Evolutionary conservation across 805 yeast genomes (phyloP).

Genomic region (Kuraishia hungarica): DNA sequence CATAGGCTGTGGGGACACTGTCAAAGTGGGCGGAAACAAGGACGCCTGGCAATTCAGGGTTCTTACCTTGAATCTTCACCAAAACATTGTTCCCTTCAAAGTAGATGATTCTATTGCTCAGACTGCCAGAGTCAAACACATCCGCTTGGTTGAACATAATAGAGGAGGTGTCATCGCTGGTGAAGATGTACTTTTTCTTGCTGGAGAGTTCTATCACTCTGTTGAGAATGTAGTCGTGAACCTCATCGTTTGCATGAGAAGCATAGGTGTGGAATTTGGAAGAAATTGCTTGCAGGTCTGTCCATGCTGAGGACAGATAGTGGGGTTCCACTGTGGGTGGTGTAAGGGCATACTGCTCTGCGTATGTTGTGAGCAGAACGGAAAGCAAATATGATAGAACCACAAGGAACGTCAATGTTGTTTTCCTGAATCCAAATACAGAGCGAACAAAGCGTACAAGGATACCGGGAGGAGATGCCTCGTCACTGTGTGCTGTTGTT

Average conservation of each 20-base stretch:
- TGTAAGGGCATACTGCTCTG: constrained; percentile 30
- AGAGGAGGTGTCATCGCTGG: constrained; percentile 32
- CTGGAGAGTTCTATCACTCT: constrained; percentile 30
- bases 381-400: constrained; percentile 36
- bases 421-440: constrained; percentile 64
- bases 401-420: constrained; percentile 52
- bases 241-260: constrained; percentile 66
- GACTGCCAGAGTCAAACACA: constrained; percentile 31
- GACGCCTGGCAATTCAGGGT: constrained; percentile 53
- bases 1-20: constrained; percentile 79
- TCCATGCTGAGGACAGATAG: constrained; percentile 46
- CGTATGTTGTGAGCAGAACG: constrained; percentile 20
- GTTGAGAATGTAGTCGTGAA: constrained; percentile 54
- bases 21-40: constrained; percentile 83
- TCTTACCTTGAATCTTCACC: constrained; percentile 62
- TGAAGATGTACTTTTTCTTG: constrained; percentile 22
- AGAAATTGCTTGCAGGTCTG: constrained; percentile 63
- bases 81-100: constrained; percentile 79
- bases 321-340: constrained; percentile 35
- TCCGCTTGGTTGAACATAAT: constrained; percentile 40
- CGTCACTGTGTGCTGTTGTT: not conserved
- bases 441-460: constrained; percentile 28
- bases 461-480: constrained; percentile 12
- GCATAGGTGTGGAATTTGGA: constrained; percentile 67
- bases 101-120: constrained; percentile 46